Percentiles rank a stretch among this genome's conserved stretches.
These are phyloP conservation scores for Ramalina intermedia DNA, from an alignment of 495 filamentous ascomycete genomes.

Conservation along the genomic window DNA sequence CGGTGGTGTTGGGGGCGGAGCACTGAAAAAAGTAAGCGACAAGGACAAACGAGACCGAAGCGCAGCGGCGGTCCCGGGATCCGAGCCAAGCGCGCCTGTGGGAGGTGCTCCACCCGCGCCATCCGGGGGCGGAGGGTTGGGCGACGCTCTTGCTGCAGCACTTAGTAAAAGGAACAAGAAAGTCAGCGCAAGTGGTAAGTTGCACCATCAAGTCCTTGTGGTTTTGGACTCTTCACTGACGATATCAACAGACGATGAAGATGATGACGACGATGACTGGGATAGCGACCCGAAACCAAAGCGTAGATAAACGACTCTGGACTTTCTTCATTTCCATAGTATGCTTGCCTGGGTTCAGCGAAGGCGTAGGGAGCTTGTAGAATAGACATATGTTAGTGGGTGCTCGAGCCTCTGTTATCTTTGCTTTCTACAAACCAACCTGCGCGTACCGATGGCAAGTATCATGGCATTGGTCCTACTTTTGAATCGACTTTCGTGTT, in stretches of 20 bases:
- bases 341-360: neutral
- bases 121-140: constrained; percentile 50
- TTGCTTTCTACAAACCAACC: neutral
- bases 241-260: constrained; percentile 52
- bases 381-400: neutral
- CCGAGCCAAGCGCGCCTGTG: constrained; percentile 37
- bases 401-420: neutral
- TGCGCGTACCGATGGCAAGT: too few relatives aligned
- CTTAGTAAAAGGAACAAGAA: constrained; percentile 72
- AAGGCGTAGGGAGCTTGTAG: neutral
- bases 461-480: too few relatives aligned
- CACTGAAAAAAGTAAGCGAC: constrained; percentile 69
- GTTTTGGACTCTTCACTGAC: constrained; percentile 17
- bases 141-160: constrained; percentile 65
- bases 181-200: constrained; percentile 83
- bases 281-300: constrained; percentile 7
- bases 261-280: constrained; percentile 70
- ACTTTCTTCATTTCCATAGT: neutral
- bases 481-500: too few relatives aligned
- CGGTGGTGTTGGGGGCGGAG: constrained; percentile 51
- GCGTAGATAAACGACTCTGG: neutral
- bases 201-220: neutral
- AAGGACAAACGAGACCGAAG: constrained; percentile 69
- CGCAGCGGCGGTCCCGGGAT: constrained; percentile 50
- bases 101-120: constrained; percentile 33